Percentiles rank a stretch among this genome's conserved stretches.
Conservation (phyloP, 192 early-diverging fungal species). For the Pecoramyces ruminantium region DNA sequence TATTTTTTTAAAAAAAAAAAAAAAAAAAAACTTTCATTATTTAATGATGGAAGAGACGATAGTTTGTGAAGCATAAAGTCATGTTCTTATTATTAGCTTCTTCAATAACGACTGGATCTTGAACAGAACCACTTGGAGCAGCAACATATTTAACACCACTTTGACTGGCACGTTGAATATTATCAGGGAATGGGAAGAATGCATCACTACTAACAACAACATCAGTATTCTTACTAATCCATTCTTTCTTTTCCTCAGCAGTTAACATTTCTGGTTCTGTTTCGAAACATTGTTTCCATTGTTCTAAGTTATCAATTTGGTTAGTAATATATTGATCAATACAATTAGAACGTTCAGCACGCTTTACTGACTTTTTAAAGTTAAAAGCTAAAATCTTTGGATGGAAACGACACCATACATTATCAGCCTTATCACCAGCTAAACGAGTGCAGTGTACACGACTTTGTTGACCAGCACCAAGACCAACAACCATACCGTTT, state of each 20-base stretch:
- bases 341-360: slow-evolving; percentile 90
- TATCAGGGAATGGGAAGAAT: slow-evolving; percentile 98
- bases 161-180: slow-evolving; percentile 66
- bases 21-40: not conserved
- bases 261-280: slow-evolving; percentile 63
- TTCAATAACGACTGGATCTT: slow-evolving; percentile 69
- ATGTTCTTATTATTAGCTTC: slow-evolving; percentile 68
- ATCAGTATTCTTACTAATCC: slow-evolving; percentile 46
- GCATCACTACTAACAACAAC: slow-evolving; percentile 89
- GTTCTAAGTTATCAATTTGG: slow-evolving; percentile 57
- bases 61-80: slow-evolving; percentile 68
- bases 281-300: slow-evolving; percentile 70
- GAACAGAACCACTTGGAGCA: slow-evolving; percentile 79
- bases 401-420: slow-evolving; percentile 97
- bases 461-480: slow-evolving; percentile 97
- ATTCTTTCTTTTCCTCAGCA: slow-evolving; percentile 56
- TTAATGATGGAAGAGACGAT: slow-evolving; percentile 94
- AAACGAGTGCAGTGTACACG: slow-evolving; percentile 97
- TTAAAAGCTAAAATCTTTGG: slow-evolving; percentile 75
- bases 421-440: slow-evolving; percentile 98
- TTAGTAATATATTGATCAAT: slow-evolving; percentile 88
- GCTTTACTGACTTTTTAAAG: slow-evolving; percentile 76
- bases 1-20: too few species aligned
- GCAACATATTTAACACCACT: slow-evolving; percentile 79
- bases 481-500: slow-evolving; percentile 89